Base-by-base conservation (phyloP, 176 grass and related monocot genomes). In the Carex littledalei region DNA sequence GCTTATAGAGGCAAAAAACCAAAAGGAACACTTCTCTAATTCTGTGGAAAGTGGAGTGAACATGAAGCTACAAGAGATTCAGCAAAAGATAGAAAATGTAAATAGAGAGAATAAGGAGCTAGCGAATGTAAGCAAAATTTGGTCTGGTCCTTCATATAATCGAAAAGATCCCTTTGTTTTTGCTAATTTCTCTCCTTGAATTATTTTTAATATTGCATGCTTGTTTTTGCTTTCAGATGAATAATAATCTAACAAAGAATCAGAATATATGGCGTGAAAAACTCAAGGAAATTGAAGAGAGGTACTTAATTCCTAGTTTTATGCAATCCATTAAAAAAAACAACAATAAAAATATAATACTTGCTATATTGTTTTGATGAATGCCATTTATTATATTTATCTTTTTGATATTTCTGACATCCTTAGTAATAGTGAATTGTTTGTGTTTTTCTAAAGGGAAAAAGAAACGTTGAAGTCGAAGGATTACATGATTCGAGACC, bases 241-340 rank as follows among this genome's bases (percentile, higher is more conserved):
- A 98, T 47, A 88, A 89, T 32, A 87, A 92, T 72, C 89, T 98
- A 49, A 90, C 78, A 5, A 95, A 86, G 78, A 92, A 79, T 69
- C 95, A 98, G 85, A 92, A 95, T 67, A 78, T 94, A 78, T 93
- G 91, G 95, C 87, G 81, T 26, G 86, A 88, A 84, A 98, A 88
- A 16, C 87, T 95, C 21, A 89, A 90, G 65, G 90, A 91, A 88
- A 87, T 93, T 74, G 91, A 98, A 90, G 89, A 92, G 77, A 95
- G 91, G 95, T 98, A 92, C 63, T 35, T 56, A 52, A 4, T 68
- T 20, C 39, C 84, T 80, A 26, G 31, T 1, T 55, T 68, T n/a
- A 18, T 87, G 47, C 47, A 49, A 49, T 1, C 47, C 32, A 14
- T 24, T 45, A 74, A 20, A 22, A 54, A 13, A 65, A 32, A 34